phyloP scores from a whole-genome alignment of 31 red algal genomes.

The Porphyra umbilicalis region DNA sequence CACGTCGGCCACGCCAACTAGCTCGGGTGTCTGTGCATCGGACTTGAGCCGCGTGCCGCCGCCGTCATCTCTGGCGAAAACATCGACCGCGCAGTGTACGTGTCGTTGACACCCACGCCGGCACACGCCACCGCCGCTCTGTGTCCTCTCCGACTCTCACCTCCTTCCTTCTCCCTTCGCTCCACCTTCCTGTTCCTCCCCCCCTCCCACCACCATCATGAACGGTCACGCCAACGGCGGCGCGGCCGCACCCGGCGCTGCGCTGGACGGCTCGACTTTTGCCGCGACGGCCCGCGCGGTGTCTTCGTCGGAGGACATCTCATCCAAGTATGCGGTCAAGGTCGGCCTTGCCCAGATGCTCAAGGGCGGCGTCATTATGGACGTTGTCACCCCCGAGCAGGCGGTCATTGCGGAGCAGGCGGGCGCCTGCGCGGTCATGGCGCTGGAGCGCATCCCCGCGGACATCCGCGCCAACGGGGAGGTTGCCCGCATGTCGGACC shows the following conservation, averaged over 20 bases:
- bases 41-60: too few species aligned
- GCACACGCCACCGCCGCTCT: too few species aligned
- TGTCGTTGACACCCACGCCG: too few species aligned
- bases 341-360: constrained; percentile 98
- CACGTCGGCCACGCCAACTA: too few species aligned
- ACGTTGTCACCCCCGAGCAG: constrained; percentile 99
- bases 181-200: not conserved
- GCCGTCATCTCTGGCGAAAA: too few species aligned
- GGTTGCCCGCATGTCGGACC: constrained; percentile 93
- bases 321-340: constrained; percentile 61
- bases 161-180: not conserved
- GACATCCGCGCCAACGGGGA: constrained; percentile 84
- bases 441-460: constrained; percentile 96
- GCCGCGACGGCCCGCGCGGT: constrained; percentile 17
- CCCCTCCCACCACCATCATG: not conserved
- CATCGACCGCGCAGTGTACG: too few species aligned
- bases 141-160: too few species aligned
- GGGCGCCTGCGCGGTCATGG: constrained; percentile 98
- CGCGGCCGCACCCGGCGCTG: constrained; percentile 1
- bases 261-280: constrained; percentile 24
- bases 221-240: not conserved
- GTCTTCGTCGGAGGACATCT: constrained; percentile 6
- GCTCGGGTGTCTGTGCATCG: too few species aligned
- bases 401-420: constrained; percentile 84
- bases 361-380: constrained; percentile 99